These are phyloP conservation scores for Shiraia bambusicola DNA, from an alignment of 2,329 filamentous ascomycete genomes.

Conservation along the genomic window DNA sequence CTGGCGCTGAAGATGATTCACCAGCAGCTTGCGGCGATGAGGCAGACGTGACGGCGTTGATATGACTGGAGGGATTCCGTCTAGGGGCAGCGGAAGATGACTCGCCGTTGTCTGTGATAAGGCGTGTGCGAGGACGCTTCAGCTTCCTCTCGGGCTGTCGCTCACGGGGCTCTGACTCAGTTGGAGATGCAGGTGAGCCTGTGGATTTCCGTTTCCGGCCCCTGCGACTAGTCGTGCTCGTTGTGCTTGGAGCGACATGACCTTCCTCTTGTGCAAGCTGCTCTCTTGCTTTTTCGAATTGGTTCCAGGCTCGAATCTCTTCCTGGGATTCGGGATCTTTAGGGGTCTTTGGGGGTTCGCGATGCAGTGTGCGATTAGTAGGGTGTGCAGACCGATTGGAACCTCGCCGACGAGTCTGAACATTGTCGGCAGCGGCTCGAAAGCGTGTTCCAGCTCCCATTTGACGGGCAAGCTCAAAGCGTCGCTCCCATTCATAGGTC, in stretches of 20 bases:
- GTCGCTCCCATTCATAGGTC: slow-evolving; percentile 75
- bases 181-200: slow-evolving; percentile 63
- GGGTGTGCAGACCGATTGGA: slow-evolving; percentile 45
- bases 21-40: slow-evolving; percentile 21
- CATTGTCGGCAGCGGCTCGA: slow-evolving; percentile 64
- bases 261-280: slow-evolving; percentile 39
- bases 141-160: slow-evolving; percentile 72
- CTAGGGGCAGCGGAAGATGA: slow-evolving; percentile 38
- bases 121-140: slow-evolving; percentile 81
- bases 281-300: slow-evolving; percentile 81
- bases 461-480: slow-evolving; percentile 77
- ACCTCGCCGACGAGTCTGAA: slow-evolving; percentile 46
- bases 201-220: slow-evolving; percentile 75
- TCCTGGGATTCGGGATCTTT: slow-evolving; percentile 73
- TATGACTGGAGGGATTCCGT: slow-evolving; percentile 29
- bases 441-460: slow-evolving; percentile 76
- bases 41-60: slow-evolving; percentile 15
- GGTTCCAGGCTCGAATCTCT: slow-evolving; percentile 84
- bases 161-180: slow-evolving; percentile 63
- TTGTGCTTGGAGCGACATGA: slow-evolving; percentile 19
- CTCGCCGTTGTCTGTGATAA: slow-evolving; percentile 58
- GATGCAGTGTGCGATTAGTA: slow-evolving; percentile 33
- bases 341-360: slow-evolving; percentile 44
- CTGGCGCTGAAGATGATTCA: slow-evolving; percentile 57
- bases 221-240: slow-evolving; percentile 46